Evolutionary conservation across 805 yeast species (phyloP), one percentile per base, ranked within the genome.

Genomic region (Nakazawaea anatomiae): DNA sequence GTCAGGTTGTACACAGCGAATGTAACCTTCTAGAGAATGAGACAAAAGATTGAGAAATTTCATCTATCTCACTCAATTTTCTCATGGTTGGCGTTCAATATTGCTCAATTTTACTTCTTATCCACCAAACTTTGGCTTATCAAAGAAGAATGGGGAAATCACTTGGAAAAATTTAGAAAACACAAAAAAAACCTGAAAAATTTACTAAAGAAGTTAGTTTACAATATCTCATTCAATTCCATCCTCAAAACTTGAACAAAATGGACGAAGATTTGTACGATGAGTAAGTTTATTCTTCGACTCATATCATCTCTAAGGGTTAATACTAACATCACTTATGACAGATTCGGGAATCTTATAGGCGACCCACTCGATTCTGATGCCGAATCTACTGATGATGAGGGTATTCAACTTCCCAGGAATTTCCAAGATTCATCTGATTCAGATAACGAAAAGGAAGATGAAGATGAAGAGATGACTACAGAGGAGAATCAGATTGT

Each of bases 191-290:
- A 18, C 3, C 25, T 18, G 41, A 30, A 31, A 31, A 42, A 42
- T 40, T 40, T 38, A 38, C 3, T 10, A 6, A 11, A 38, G 2
- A 12, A 10, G 18, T 6, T 38, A 38, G 40, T 10, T 38, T 10
- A 38, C 10, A 2, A 38, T 3, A 38, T 12, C 6, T 11, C 8
- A 38, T 38, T 18, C 18, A 18, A 18, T 18, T 18, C 3, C 25
- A 18, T 18, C 25, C 25, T 18, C 25, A 18, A 18, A 18, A 18
- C 25, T 18, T 18, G 3, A 18, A 2, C 25, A 18, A 18, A 38
- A 80, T 78, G 81, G 87, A 80, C 58, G 85, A 82, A 27, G 87
- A 82, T 54, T 61, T 82, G 30, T 89, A 85, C 66, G 97, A 89
- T 66, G 96, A 89, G 76, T 85, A 85, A 63, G 92, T 91, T 18